Conservation (phyloP, 2,329 filamentous ascomycete genomes). For the Microsporum audouinii region DNA sequence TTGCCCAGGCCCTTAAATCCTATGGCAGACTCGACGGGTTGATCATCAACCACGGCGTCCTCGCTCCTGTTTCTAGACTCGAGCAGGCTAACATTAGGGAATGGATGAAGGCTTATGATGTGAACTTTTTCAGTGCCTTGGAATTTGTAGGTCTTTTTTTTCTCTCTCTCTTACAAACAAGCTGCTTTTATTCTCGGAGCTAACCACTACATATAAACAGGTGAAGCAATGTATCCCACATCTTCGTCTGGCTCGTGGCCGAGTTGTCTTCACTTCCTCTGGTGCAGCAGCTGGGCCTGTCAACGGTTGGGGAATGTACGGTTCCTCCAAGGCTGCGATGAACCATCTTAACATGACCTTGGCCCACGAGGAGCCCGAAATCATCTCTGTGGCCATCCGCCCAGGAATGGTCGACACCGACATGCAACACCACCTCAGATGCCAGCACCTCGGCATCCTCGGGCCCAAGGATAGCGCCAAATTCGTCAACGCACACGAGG, state of each 20-base stretch:
- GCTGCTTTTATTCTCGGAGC: background rate
- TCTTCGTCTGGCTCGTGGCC: slow-evolving; percentile 57
- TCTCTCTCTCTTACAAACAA: background rate
- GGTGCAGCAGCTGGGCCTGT: slow-evolving; percentile 60
- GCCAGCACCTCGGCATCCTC: slow-evolving; percentile 45
- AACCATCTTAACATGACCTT: slow-evolving; percentile 69
- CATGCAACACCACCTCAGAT: slow-evolving; percentile 76
- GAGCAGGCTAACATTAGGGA: slow-evolving; percentile 56
- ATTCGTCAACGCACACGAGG: slow-evolving; percentile 59
- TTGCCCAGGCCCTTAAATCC: slow-evolving; percentile 51
- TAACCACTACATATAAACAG: slow-evolving; percentile 33
- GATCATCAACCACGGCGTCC: slow-evolving; percentile 74
- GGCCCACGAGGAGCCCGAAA: slow-evolving; percentile 61
- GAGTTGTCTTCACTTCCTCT: slow-evolving; percentile 67
- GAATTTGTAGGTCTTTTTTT: slow-evolving; percentile 52
- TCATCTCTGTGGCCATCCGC: slow-evolving; percentile 60
- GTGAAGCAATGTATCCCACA: slow-evolving; percentile 58
- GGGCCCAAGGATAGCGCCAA: slow-evolving; percentile 43
- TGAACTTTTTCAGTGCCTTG: slow-evolving; percentile 78
- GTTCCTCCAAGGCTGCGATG: slow-evolving; percentile 69
- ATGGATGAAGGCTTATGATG: slow-evolving; percentile 65
- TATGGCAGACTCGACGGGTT: slow-evolving; percentile 68
- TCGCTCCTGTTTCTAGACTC: slow-evolving; percentile 64
- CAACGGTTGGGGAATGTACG: slow-evolving; percentile 67
- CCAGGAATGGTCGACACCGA: slow-evolving; percentile 79